phyloP scores from a whole-genome alignment of 1,139 yeast species.

The Barnettozyma hawaiiensis region DNA sequence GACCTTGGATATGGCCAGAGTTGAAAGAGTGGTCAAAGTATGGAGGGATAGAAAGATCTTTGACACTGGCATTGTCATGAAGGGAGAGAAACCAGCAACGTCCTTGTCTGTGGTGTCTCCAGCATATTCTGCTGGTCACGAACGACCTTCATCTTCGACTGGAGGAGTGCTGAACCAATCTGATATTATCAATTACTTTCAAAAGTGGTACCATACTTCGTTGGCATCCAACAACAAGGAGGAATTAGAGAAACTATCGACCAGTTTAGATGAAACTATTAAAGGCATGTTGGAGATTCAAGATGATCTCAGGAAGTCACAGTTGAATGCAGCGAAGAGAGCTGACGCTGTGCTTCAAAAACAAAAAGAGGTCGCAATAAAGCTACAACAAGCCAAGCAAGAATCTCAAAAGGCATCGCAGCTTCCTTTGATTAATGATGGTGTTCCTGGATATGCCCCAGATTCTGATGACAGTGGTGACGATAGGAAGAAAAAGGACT shows the following conservation, averaged over 20 bases:
- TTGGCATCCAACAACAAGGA: conserved; percentile 3
- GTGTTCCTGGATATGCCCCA: conserved; percentile 5
- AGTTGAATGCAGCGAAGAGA: conserved; percentile 1
- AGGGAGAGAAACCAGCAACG: background rate
- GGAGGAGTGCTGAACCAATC: background rate
- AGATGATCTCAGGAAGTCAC: conserved; percentile 7
- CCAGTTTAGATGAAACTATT: conserved; percentile 1
- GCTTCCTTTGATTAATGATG: background rate
- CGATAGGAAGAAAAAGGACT: conserved; percentile 24
- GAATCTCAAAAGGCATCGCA: background rate
- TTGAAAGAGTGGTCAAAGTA: conserved; percentile 60
- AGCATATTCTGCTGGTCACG: background rate
- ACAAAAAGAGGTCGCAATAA: conserved; percentile 27
- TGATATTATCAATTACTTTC: conserved; percentile 8
- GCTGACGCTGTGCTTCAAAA: conserved; percentile 1
- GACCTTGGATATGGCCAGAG: conserved; percentile 42
- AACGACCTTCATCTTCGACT: background rate
- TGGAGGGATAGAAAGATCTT: conserved; percentile 72
- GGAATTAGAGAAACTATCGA: background rate
- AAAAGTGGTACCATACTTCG: conserved; percentile 19
- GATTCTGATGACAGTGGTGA: conserved; percentile 24
- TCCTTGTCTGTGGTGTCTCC: background rate
- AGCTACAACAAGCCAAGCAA: conserved; percentile 17
- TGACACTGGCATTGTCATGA: conserved; percentile 14
- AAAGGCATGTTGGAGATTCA: conserved; percentile 13